These are phyloP conservation scores for Mycena vitilis DNA, from an alignment of 768 basidiomycete genomes.

Conservation along the genomic window DNA sequence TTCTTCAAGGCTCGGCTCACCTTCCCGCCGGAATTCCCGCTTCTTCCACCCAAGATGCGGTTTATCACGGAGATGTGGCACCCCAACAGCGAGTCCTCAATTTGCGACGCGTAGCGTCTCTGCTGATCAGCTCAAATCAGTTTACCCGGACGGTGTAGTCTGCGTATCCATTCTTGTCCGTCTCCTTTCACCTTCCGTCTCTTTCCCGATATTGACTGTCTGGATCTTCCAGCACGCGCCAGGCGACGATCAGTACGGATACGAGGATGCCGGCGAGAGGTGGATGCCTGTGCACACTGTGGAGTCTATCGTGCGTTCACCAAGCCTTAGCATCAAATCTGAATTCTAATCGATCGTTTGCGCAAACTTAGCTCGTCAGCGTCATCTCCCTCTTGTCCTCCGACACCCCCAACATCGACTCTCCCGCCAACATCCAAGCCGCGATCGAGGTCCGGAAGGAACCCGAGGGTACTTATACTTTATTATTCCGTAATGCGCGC, in stretches of 20 bases:
- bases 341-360: constrained; percentile 23
- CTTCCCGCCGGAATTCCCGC: constrained; percentile 92
- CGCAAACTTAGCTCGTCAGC: constrained; percentile 78
- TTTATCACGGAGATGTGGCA: constrained; percentile 98
- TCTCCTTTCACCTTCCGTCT: constrained; percentile 22
- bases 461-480: constrained; percentile 59
- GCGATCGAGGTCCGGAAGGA: constrained; percentile 87
- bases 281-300: constrained; percentile 99
- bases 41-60: constrained; percentile 94
- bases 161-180: constrained; percentile 95
- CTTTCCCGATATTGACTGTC: constrained; percentile 24
- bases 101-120: background rate
- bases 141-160: constrained; percentile 92
- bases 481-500: background rate
- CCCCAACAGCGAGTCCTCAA: constrained; percentile 83
- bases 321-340: constrained; percentile 32
- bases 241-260: constrained; percentile 96
- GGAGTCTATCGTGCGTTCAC: constrained; percentile 85
- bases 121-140: constrained; percentile 54
- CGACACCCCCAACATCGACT: constrained; percentile 90
- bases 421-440: constrained; percentile 96
- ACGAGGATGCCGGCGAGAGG: constrained; percentile 95
- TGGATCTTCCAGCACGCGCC: constrained; percentile 79
- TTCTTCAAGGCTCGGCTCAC: constrained; percentile 92
- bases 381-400: constrained; percentile 96